Evolutionary conservation across 495 filamentous ascomycete genomes (phyloP).

Genomic region (Baudoinia panamericana): DNA sequence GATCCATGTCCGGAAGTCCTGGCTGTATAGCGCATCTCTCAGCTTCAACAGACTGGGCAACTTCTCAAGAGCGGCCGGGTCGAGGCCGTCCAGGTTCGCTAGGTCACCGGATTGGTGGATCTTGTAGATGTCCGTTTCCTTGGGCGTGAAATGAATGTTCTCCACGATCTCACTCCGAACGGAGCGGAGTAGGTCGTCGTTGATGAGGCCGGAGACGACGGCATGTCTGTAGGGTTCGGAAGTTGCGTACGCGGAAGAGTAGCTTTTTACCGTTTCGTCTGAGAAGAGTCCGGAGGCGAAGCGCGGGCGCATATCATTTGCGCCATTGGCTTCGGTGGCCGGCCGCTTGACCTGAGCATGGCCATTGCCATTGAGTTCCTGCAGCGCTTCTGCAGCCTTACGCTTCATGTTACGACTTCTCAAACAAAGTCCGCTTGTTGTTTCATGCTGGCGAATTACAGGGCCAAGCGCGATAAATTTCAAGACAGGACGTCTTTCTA

Average conservation of each 20-base stretch:
- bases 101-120: slow-evolving; percentile 97
- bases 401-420: slow-evolving; percentile 37
- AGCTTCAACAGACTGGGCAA: slow-evolving; percentile 76
- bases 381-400: slow-evolving; percentile 34
- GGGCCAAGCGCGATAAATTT: no score
- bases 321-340: slow-evolving; percentile 38
- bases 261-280: slow-evolving; percentile 47
- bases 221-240: slow-evolving; percentile 82
- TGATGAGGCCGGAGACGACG: slow-evolving; percentile 69
- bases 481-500: no score
- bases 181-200: slow-evolving; percentile 62
- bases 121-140: slow-evolving; percentile 99
- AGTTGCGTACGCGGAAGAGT: slow-evolving; percentile 53
- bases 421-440: no score
- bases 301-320: slow-evolving; percentile 11
- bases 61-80: slow-evolving; percentile 63
- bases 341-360: slow-evolving; percentile 37
- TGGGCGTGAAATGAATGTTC: slow-evolving; percentile 88
- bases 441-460: no score
- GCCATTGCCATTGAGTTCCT: slow-evolving; percentile 31
- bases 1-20: slow-evolving; percentile 76
- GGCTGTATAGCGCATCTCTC: slow-evolving; percentile 85
- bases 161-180: slow-evolving; percentile 81
- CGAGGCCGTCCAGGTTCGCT: slow-evolving; percentile 88
- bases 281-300: slow-evolving; percentile 75